Base-by-base conservation (phyloP, 163 green algal species). In the Picocystis sp. region DNA sequence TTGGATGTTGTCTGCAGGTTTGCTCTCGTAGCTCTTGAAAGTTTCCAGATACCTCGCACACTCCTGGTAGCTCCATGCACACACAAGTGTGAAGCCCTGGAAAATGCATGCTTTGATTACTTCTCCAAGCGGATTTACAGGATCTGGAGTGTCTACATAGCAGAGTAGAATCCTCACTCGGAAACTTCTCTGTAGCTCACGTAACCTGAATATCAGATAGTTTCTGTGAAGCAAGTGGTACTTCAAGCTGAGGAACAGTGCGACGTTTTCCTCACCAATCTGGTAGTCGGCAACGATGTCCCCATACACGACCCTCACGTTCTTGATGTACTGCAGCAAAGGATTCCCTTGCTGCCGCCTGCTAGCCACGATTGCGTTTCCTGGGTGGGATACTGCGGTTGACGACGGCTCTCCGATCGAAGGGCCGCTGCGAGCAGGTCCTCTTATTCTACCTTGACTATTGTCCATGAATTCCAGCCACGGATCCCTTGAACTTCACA, bases 161-260 rank as follows among this genome's bases (percentile, higher is more conserved):
- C 62, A 72, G 12, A 72, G 46, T 11, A 72, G 33, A 15, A 72
- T 43, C 17, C 64, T 52, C 19, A 70, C 60, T 5, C 66, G 70
- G 61, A 79, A 94, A 15, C 58, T 55, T 0, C 76, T 70, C 64
- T 87, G 75, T 48, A 94, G 64, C 58, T 86, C 79, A 38, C 74
- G 71, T 47, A 96, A 87, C 44, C 88, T 76, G 22, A 71, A 55
- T 45, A 83, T 60, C 45, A 96, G 75, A 70, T 96, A 96, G 17
- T 93, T 78, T 3, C 82, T 86, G 56, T 94, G 82, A 33, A 96
- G 73, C 47, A 92, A 62, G 64, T 96, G 86, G 60, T 86, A 96
- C 80, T 74, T 74, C 2, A 95, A 67, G 60, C 67, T 83, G 15
- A 94, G 70, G 60, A 93, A 94, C 1, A 96, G 65, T 10, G 73